Evolutionary conservation across 768 basidiomycete species (phyloP).

Genomic region (Leccinellum albellum): DNA sequence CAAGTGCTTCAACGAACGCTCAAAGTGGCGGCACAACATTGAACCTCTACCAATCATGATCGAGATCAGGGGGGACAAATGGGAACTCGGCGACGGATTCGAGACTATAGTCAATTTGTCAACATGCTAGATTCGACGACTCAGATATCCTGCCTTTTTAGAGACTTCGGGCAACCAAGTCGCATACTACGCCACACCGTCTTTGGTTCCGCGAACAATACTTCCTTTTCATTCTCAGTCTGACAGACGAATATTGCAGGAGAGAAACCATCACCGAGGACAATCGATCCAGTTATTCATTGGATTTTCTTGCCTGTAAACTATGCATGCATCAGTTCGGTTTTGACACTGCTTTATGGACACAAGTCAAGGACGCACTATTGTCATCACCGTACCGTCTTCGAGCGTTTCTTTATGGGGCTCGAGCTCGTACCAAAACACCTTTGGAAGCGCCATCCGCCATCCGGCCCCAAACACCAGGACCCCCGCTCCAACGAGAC

Average conservation of each 20-base stretch:
- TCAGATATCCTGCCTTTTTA: neutral
- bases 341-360: neutral
- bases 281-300: neutral
- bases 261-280: neutral
- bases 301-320: neutral
- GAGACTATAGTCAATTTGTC: neutral
- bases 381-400: conserved; percentile 53
- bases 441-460: conserved; percentile 46
- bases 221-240: too few relatives aligned
- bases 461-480: conserved; percentile 45
- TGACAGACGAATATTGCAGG: too few relatives aligned
- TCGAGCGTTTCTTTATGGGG: conserved; percentile 45
- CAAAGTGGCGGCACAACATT: too few relatives aligned
- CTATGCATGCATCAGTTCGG: neutral
- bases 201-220: too few relatives aligned
- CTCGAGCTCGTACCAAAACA: conserved; percentile 47
- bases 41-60: too few relatives aligned
- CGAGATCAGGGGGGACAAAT: too few relatives aligned
- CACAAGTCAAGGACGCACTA: conserved; percentile 34
- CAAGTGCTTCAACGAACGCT: too few relatives aligned
- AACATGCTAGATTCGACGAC: neutral
- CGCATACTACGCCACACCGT: neutral
- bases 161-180: neutral
- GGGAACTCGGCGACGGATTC: neutral
- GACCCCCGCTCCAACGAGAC: conserved; percentile 49